Conservation (phyloP, 2,329 filamentous ascomycete genomes). For the Aspergillus ustus region DNA sequence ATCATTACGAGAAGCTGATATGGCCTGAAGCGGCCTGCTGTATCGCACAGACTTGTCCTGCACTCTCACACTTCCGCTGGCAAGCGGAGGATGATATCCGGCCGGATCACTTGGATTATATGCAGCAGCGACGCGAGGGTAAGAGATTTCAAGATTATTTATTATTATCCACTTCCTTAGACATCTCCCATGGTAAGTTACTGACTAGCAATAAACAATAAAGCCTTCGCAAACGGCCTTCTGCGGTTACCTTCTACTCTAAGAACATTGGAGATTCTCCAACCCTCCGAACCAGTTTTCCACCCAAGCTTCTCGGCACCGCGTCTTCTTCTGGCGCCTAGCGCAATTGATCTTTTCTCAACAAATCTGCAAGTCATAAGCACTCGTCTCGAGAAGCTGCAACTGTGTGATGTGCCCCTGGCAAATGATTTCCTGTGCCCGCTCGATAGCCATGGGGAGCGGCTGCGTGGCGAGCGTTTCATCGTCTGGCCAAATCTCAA, state of each 20-base stretch:
- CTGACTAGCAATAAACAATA: too few species aligned
- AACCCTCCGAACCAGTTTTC: background rate
- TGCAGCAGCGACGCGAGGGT: background rate
- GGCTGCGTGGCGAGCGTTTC: background rate
- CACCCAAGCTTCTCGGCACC: background rate
- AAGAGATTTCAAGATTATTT: background rate
- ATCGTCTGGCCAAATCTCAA: background rate
- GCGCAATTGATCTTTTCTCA: background rate
- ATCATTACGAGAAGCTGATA: background rate
- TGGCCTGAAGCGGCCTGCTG: background rate
- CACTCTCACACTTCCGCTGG: background rate
- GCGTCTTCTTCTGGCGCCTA: background rate
- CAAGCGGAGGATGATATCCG: background rate
- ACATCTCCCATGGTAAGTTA: too few species aligned
- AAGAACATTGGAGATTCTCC: background rate
- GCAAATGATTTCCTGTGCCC: background rate
- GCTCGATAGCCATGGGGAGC: background rate
- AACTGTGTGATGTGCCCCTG: background rate
- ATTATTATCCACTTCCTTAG: too few species aligned
- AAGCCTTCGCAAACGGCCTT: too few species aligned
- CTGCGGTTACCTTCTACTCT: too few species aligned
- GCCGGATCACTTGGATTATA: slow-evolving; percentile 1
- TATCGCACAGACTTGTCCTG: background rate
- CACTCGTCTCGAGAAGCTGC: background rate
- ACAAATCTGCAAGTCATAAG: background rate